A percentile compares a stretch with the other conserved stretches of the same genome.
Evolutionary conservation across 2,329 filamentous ascomycete genomes (phyloP).

Genomic region (Grosmannia huntii): DNA sequence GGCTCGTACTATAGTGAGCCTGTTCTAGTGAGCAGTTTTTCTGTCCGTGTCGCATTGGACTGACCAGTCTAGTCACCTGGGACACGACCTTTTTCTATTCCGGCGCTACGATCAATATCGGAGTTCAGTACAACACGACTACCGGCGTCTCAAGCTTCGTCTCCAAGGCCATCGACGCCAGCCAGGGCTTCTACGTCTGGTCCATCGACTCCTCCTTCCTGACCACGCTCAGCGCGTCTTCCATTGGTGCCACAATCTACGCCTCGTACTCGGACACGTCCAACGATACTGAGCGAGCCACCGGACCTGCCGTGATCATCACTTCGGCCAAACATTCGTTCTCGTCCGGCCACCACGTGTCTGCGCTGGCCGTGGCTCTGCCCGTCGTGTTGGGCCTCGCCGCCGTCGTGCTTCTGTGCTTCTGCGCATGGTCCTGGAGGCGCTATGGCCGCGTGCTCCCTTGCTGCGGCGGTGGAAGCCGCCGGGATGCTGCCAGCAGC

Average conservation of each 20-base stretch:
- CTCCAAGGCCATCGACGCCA: constrained; percentile 12
- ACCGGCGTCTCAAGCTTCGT: constrained; percentile 7
- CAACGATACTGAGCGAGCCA: constrained; percentile 3
- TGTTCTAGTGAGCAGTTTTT: neutral
- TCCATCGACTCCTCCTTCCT: constrained; percentile 15
- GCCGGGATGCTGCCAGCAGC: constrained; percentile 14
- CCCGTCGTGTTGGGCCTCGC: constrained; percentile 18
- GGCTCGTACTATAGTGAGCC: constrained; percentile 21
- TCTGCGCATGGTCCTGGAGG: constrained; percentile 17
- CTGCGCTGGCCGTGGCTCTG: constrained; percentile 14
- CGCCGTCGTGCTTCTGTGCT: constrained; percentile 8
- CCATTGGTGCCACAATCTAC: constrained; percentile 11
- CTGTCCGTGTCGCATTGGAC: neutral
- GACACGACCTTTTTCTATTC: constrained; percentile 15
- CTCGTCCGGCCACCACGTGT: constrained; percentile 6
- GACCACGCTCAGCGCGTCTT: constrained; percentile 2
- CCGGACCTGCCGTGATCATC: constrained; percentile 17
- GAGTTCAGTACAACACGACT: constrained; percentile 8
- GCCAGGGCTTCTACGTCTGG: constrained; percentile 19
- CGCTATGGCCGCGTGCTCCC: constrained; percentile 14
- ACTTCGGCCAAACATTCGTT: neutral
- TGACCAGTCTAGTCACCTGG: constrained; percentile 20
- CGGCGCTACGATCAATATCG: constrained; percentile 11
- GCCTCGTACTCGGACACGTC: constrained; percentile 9
- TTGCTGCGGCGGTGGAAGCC: constrained; percentile 8